Conservation (phyloP, 345 rosid species). For the Iberis pinnata region DNA sequence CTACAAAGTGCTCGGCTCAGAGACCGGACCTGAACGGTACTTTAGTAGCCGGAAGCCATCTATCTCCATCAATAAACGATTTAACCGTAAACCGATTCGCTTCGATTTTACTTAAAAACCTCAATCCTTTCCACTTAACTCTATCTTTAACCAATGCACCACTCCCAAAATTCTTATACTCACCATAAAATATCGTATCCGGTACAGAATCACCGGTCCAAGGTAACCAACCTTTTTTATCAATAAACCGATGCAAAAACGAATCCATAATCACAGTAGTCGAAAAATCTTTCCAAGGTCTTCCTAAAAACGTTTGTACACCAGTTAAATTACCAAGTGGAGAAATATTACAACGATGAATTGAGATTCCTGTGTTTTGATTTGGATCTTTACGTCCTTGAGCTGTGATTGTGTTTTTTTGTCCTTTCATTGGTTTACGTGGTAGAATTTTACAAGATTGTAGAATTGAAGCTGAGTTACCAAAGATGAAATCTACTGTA, state of each 20-base stretch:
- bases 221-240: constrained; percentile 60
- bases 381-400: constrained; percentile 69
- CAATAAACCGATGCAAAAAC: constrained; percentile 39
- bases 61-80: constrained; percentile 43
- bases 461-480: constrained; percentile 66
- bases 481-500: constrained; percentile 79
- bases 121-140: constrained; percentile 71
- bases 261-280: constrained; percentile 50
- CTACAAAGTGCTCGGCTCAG: constrained; percentile 27
- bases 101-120: constrained; percentile 30
- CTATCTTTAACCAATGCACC: constrained; percentile 48
- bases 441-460: constrained; percentile 65
- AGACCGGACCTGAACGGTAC: constrained; percentile 40
- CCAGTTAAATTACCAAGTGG: constrained; percentile 41
- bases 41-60: constrained; percentile 44
- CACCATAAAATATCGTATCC: constrained; percentile 54
- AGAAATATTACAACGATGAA: constrained; percentile 54
- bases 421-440: constrained; percentile 50
- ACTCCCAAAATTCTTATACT: constrained; percentile 46
- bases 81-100: constrained; percentile 48
- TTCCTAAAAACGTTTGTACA: constrained; percentile 49
- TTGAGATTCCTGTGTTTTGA: constrained; percentile 67
- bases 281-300: constrained; percentile 71
- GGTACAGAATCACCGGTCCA: constrained; percentile 66
- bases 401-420: constrained; percentile 64